Base-by-base conservation (phyloP, 176 grass and related monocot species). In the Sorghum bicolor region DNA sequence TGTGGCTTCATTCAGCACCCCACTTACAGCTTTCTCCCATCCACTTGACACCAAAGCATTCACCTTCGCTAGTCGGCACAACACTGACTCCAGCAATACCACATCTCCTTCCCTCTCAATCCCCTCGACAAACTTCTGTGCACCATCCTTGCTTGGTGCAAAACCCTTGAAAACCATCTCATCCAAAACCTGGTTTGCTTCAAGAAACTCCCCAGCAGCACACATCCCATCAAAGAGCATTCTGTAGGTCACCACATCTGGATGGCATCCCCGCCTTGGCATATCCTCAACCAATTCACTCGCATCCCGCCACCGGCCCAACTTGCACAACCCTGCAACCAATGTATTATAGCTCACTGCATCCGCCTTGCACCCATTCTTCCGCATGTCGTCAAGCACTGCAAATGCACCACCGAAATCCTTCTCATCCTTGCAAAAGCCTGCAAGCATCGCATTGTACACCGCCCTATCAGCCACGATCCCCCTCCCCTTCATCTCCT, bases 121-220 rank as follows among this genome's bases (percentile, higher is more conserved):
- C 64, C 91, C 86, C 81, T 81, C 55, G 61, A 93, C 12, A 26
- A 93, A 89, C 50, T 85, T 91, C 45, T 38, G 83, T 24, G 14
- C 80, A 66, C 79, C 28, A 43, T 71, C 72, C 37, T 75, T 81
- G 64, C 82, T 84, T 5, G 91, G 94, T 8, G 79, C 78, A 86
- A 92, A 90, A 8, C 87, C 94, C 78, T 88, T 88, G 66, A 91
- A 94, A 19, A 80, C 8, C 94, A 97, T 97, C 82, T 97, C 94
- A 81, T 88, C 75, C 55, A 97, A 88, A 85, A 92, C 58, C 85
- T 78, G 55, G 57, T 61, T 61, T 61, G 57, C 57, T 61, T 61
- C 57, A 61, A 61, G 44, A n/a, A 92, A 71, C 34, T 85, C 87
- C 26, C 67, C 79, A 74, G 81, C 84, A 85, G 81, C 78, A 76